Conservation (phyloP, 2,329 filamentous ascomycete genomes). For the Ceratocystis huliohia region DNA sequence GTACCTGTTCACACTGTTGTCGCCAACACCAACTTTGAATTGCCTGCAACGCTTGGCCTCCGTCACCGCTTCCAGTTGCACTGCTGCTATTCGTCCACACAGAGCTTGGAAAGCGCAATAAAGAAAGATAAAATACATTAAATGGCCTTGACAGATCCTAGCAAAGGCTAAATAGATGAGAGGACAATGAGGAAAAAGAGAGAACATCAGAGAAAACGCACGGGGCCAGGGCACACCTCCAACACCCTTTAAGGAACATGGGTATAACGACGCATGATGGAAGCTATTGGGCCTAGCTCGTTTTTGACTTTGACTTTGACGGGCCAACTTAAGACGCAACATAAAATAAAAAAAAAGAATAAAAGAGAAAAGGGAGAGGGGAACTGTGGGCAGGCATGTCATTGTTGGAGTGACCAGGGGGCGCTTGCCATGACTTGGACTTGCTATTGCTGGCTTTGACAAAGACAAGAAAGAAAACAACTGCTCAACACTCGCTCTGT, state of each 20-base stretch:
- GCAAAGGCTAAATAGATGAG: neutral
- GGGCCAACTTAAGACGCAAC: neutral
- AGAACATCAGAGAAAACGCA: slow-evolving; percentile 1
- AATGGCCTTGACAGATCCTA: neutral
- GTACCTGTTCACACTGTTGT: no score
- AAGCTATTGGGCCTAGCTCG: neutral
- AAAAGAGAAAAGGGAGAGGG: neutral
- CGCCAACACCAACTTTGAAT: no score
- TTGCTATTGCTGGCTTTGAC: no score
- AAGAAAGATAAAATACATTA: neutral
- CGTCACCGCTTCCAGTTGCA: no score
- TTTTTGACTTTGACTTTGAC: neutral
- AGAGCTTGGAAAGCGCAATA: neutral
- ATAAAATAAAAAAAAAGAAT: neutral
- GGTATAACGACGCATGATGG: neutral
- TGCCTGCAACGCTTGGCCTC: no score
- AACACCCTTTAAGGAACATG: neutral
- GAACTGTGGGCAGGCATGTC: neutral
- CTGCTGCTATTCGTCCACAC: neutral
- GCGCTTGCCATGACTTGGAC: neutral
- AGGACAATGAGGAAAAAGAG: slow-evolving; percentile 11
- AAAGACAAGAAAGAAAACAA: neutral
- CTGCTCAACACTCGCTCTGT: neutral
- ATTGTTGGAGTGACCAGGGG: neutral
- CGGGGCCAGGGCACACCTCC: neutral